Evolutionary conservation across 495 filamentous ascomycete species (phyloP), one percentile per base, ranked within the genome.

Genomic region (Pseudoneurospora amorphoporcata): DNA sequence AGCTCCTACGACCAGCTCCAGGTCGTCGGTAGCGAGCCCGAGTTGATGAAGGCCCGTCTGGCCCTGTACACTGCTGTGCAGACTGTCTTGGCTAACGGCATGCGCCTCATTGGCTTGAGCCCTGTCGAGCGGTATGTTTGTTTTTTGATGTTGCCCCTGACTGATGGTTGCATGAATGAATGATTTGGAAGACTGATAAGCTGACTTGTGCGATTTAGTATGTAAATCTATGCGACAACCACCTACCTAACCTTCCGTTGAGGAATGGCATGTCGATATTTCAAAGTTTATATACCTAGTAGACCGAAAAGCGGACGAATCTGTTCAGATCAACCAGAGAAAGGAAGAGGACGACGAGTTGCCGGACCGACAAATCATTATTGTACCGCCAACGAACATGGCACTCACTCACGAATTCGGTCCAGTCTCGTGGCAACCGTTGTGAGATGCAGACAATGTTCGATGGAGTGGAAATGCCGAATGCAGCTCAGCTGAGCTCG

Each of bases 1-100:
- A 92, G 90, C 43, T 91, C 90, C 79, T 97, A 95, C 79, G 93
- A 94, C 76, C 87, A 92, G 5, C 86, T 97, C 40, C 87, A 91
- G 78, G 91, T 97, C 35, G 87, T 95, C 14, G 92, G 92, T 65
- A 92, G 89, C 76, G 87, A 87, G 77, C 86, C 86, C 17, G 90
- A 90, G 77, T 76, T 92, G 42, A 92, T 90, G 84, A 89, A 89
- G 80, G 91, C 92, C 38, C 88, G 92, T 69, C 89, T 95, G 87
- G 92, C 93, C 3, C 82, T 97, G 71, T 97, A 96, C 78, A 90
- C 92, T 76, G 86, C 91, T 14, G 92, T 92, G 3, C 86, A 91
- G 73, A 90, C 89, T 69, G 92, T 96, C 1, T 81, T 97, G 71
- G 83, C 89, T 79, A 96, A 94, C 79, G 93, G 93, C 58, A 96